Evolutionary conservation across 805 yeast species (phyloP), one percentile per base, ranked within the genome.

Genomic region (Pichia pseudocactophila): DNA sequence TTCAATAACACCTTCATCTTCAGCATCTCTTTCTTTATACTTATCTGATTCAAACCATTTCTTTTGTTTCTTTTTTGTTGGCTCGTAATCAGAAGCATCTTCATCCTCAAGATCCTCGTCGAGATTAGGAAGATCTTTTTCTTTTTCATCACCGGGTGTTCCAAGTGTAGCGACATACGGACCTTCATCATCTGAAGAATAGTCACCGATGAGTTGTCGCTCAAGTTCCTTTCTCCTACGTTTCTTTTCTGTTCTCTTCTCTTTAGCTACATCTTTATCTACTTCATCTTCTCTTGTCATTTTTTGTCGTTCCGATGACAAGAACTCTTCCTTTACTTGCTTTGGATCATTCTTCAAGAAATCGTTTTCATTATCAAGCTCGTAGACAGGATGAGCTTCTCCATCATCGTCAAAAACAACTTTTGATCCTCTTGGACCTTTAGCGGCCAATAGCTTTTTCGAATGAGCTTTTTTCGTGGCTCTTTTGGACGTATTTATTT

Each of bases 381-480:
- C 97, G 57, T 92, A 92, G 5, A 90, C 69, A 9, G 95, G 84
- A 62, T 90, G 97, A 0, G 97, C 82, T 5, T 70, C 71, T 22
- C 99, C 99, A 3, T 90, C 97, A 48, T 92, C 98, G 57, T 92
- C 99, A 57, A 90, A 92, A 42, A 75, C 71, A 52, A 90, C 61
- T 59, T 88, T 92, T 17, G 82, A 77, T 15, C 96, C 82, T 44
- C 76, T 74, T 48, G 73, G 74, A 26, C 41, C 40, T 12, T 69
- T 58, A 37, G 78, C 66, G 19, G 78, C 51, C 2, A 88, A 74
- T 32, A 76, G 73, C 59, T 90, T 92, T 67, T 84, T 88, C 11
- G 96, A 85, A 30, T 89, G 68, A 0, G 97, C 97, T 52, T 76
- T 80, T 69, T 86, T 92, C 34, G 77, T 78, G 5, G 82, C 80